Conservation (phyloP, 352 stramenopile genomes). For the Pythium monospermum region DNA sequence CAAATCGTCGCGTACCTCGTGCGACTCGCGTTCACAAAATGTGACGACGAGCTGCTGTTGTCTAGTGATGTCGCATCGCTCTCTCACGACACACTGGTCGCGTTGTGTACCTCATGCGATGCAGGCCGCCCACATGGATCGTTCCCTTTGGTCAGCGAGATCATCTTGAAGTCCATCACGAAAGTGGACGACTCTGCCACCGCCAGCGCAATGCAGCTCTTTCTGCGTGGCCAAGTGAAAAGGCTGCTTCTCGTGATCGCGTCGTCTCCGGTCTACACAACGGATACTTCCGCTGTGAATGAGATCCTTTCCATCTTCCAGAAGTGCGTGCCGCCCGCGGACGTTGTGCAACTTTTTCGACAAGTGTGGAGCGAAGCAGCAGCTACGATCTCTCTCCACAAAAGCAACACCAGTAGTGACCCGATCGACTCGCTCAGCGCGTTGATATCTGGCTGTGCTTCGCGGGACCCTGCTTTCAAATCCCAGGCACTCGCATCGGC, state of each 20-base stretch:
- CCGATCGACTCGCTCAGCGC: slow-evolving; percentile 6
- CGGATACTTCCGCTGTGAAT: not conserved
- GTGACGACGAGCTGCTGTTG: not conserved
- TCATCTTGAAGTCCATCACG: not conserved
- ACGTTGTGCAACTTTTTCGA: slow-evolving; percentile 10
- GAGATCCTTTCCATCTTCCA: slow-evolving; percentile 20
- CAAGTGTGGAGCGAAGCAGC: slow-evolving; percentile 7
- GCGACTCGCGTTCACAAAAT: slow-evolving; percentile 17
- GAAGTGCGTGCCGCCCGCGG: slow-evolving; percentile 6
- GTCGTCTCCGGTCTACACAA: not conserved
- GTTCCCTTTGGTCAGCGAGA: not conserved
- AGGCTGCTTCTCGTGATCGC: not conserved
- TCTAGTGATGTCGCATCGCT: not conserved
- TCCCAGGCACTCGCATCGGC: slow-evolving; percentile 22
- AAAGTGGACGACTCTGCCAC: not conserved
- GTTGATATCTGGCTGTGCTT: slow-evolving; percentile 15
- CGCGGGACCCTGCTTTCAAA: slow-evolving; percentile 10
- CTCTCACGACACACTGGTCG: not conserved
- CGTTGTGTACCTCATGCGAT: not conserved
- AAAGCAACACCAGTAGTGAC: not conserved
- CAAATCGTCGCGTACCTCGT: slow-evolving; percentile 20
- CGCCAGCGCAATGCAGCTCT: not conserved
- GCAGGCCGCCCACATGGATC: not conserved
- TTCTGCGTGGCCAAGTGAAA: slow-evolving; percentile 6
- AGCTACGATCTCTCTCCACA: not conserved